These are phyloP conservation scores for Solanum chiquidenum DNA, from an alignment of 257 asterid genomes.

Conservation along the genomic window DNA sequence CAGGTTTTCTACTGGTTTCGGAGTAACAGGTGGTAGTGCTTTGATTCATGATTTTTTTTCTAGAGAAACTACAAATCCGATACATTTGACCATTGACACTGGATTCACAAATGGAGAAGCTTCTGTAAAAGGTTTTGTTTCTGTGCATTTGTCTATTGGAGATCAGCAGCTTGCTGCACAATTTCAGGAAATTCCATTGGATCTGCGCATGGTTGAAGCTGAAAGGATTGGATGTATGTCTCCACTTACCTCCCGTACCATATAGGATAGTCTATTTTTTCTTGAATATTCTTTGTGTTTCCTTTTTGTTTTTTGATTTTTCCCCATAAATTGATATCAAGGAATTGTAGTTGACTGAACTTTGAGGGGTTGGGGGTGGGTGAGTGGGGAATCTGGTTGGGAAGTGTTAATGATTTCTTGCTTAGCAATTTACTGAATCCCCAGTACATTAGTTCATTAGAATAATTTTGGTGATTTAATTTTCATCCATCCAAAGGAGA, in stretches of 20 bases:
- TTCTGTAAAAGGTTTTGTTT: constrained; percentile 46
- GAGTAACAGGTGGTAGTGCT: constrained; percentile 52
- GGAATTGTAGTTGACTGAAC: neutral
- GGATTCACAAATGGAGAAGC: constrained; percentile 46
- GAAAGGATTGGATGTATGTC: constrained; percentile 85
- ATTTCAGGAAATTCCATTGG: constrained; percentile 89
- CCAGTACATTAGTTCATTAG: neutral
- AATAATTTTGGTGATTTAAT: neutral
- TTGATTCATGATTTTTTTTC: constrained; percentile 54
- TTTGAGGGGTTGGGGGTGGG: neutral
- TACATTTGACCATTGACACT: constrained; percentile 70
- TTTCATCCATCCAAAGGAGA: neutral
- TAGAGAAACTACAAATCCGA: constrained; percentile 45
- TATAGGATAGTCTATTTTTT: neutral
- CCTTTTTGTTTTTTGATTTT: neutral
- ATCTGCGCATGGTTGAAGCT: constrained; percentile 84
- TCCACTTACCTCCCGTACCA: neutral
- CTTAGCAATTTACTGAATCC: neutral
- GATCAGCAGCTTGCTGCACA: constrained; percentile 89
- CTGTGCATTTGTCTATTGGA: constrained; percentile 61
- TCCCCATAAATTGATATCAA: neutral
- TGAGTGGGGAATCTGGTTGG: neutral
- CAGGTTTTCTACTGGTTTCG: constrained; percentile 62
- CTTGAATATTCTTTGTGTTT: neutral
- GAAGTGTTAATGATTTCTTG: neutral